Base-by-base conservation (phyloP, 2,329 filamentous ascomycete species). In the Pseudogymnoascus sp. region DNA sequence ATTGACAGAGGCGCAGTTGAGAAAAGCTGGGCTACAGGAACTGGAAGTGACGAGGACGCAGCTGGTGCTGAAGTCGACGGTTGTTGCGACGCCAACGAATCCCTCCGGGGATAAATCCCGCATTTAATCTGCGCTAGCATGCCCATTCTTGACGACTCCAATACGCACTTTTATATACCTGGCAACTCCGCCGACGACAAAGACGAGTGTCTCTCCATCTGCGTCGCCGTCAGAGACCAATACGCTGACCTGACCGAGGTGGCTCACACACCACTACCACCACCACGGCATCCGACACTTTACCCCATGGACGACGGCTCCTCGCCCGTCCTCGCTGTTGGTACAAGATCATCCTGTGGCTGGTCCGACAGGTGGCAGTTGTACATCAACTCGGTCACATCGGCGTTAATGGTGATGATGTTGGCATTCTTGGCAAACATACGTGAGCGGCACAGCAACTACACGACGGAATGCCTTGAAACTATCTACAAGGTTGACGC, bases 311-410 rank as follows among this genome's bases (percentile, higher is more conserved):
- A n/a, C n/a, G n/a, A n/a, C n/a, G n/a, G n/a, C n/a, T n/a, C n/a
- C n/a, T n/a, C n/a, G n/a, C n/a, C n/a, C n/a, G n/a, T n/a, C n/a
- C n/a, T n/a, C n/a, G n/a, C n/a, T n/a, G n/a, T n/a, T n/a, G n/a
- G n/a, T n/a, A n/a, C n/a, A n/a, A n/a, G n/a, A n/a, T n/a, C n/a
- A n/a, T n/a, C n/a, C 45, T 65, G 64, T 49, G 28, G 59, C 14
- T 65, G 64, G 59, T 62, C 62, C 31, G 55, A 67, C 43, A 65
- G 61, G 18, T 67, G 62, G 64, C 64, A 67, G 49, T 41, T 65
- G 23, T 65, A 76, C 65, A 75, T 77, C 67, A 77, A 79, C 70
- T 75, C 77, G 7, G 75, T 76, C 3, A 78, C 77, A 0, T 77
- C 78, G 0, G 73, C 77, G 49, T 68, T 76, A 58, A 75, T 80